phyloP scores from a whole-genome alignment of 805 yeast species.

The Yarrowia sp. region DNA sequence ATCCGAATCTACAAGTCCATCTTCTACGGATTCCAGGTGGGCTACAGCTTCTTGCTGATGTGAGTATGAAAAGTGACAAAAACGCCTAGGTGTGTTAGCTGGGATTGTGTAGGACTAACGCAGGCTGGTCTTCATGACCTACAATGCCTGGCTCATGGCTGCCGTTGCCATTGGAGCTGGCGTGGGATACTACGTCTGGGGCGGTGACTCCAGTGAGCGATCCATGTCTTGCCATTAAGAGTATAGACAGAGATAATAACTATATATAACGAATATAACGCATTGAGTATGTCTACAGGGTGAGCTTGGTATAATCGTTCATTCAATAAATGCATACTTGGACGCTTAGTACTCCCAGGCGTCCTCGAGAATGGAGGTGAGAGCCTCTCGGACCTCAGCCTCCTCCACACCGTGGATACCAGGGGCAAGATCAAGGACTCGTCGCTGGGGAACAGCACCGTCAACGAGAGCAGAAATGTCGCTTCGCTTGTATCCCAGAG shows the following conservation, averaged over 20 bases:
- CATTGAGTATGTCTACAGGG: not conserved
- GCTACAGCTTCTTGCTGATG: constrained; percentile 62
- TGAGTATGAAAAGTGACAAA: constrained; percentile 40
- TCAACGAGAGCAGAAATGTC: constrained; percentile 51
- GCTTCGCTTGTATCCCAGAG: constrained; percentile 48
- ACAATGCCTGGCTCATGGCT: constrained; percentile 81
- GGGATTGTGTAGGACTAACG: constrained; percentile 50
- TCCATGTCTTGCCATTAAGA: constrained; percentile 46
- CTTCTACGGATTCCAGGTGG: constrained; percentile 69
- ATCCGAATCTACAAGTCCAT: constrained; percentile 42
- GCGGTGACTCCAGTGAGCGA: constrained; percentile 44
- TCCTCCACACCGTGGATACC: constrained; percentile 47
- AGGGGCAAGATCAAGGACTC: constrained; percentile 52
- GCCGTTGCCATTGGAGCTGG: constrained; percentile 76
- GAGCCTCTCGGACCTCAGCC: constrained; percentile 46
- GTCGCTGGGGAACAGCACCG: constrained; percentile 53
- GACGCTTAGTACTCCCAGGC: constrained; percentile 45
- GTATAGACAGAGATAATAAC: no score
- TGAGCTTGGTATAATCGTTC: no score
- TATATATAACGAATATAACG: not conserved
- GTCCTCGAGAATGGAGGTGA: constrained; percentile 46
- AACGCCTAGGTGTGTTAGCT: no score
- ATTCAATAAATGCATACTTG: constrained; percentile 14
- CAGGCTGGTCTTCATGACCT: constrained; percentile 87
- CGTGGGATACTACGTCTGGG: constrained; percentile 71